phyloP scores from a whole-genome alignment of 2,329 filamentous ascomycete genomes.

The Stagonosporopsis vannaccii region DNA sequence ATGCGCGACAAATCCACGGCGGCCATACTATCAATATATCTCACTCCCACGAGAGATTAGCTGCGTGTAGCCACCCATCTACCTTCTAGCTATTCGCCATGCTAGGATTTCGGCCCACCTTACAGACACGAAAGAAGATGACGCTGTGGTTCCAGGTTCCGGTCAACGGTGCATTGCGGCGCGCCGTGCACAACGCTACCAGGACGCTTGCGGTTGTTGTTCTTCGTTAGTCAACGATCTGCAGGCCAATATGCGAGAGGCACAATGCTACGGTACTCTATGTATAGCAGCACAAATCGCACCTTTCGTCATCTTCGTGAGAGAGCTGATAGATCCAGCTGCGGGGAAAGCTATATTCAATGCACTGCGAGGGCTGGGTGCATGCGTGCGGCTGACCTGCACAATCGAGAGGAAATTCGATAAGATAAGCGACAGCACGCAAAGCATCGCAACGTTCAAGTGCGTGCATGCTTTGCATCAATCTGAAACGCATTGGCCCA shows the following conservation, averaged over 20 bases:
- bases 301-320: background rate
- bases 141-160: conserved; percentile 10
- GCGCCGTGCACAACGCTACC: conserved; percentile 17
- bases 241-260: conserved; percentile 12
- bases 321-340: conserved; percentile 6
- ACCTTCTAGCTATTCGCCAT: background rate
- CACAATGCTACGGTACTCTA: conserved; percentile 16
- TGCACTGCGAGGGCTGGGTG: background rate
- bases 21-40: conserved; percentile 14
- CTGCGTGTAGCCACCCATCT: background rate
- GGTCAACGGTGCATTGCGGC: conserved; percentile 2
- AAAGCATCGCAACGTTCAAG: background rate
- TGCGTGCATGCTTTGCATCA: background rate
- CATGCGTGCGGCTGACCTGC: conserved; percentile 2
- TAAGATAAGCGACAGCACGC: conserved; percentile 10
- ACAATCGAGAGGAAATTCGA: conserved; percentile 14
- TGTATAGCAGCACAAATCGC: conserved; percentile 14
- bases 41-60: conserved; percentile 1
- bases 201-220: conserved; percentile 12
- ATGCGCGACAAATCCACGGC: background rate
- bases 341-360: background rate
- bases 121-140: conserved; percentile 14
- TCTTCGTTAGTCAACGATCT: conserved; percentile 10
- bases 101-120: background rate
- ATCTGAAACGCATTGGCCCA: conserved; percentile 1